Percentiles rank a stretch among this genome's conserved stretches.
These are phyloP conservation scores for Globisporangium camurandrum DNA, from an alignment of 352 stramenopile genomes.

Conservation along the genomic window DNA sequence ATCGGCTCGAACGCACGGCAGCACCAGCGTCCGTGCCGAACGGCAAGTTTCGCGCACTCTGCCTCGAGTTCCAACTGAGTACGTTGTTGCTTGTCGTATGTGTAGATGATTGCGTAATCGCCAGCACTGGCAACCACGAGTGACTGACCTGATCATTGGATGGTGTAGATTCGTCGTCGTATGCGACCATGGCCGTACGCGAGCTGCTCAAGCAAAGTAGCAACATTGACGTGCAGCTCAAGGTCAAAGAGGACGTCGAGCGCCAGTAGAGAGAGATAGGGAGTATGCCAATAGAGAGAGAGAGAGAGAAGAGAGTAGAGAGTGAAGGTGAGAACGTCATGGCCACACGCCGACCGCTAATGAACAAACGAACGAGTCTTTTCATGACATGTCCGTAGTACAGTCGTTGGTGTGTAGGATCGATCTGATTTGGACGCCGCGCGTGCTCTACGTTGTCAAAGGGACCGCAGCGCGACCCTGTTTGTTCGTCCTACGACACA, in stretches of 20 bases:
- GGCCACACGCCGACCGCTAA: no score
- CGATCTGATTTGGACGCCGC: no score
- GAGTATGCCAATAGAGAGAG: no score
- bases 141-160: not conserved
- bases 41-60: conserved; percentile 58
- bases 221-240: conserved; percentile 47
- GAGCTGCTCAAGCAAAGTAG: conserved; percentile 95
- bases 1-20: conserved; percentile 38
- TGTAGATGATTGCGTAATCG: not conserved
- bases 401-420: no score
- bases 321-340: no score
- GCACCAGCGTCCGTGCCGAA: conserved; percentile 43
- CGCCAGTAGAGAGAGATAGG: no score
- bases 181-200: conserved; percentile 94
- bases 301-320: no score
- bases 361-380: no score
- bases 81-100: conserved; percentile 3
- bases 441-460: no score
- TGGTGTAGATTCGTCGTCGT: conserved; percentile 70
- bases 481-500: no score
- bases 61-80: conserved; percentile 77
- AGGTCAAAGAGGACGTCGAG: conserved; percentile 12
- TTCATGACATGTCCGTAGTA: no score
- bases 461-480: no score
- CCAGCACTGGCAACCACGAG: not conserved